These are phyloP conservation scores for Pseudozyma pruni DNA, from an alignment of 1,284 basidiomycete species.

Conservation along the genomic window DNA sequence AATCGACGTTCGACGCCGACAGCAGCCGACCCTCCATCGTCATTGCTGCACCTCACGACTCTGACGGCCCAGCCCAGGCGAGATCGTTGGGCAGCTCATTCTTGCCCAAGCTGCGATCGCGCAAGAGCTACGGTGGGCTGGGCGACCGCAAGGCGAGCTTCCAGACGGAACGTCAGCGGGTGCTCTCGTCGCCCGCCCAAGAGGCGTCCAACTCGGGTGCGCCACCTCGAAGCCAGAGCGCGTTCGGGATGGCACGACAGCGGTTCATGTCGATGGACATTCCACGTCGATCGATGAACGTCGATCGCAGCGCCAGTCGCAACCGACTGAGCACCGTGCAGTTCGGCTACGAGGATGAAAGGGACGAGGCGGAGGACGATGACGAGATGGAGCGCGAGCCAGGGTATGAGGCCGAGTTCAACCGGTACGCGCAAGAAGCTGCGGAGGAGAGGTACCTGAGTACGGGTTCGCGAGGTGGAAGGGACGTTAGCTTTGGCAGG, in stretches of 20 bases:
- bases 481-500: conserved; percentile 38
- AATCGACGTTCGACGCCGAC: conserved; percentile 27
- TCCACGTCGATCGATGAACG: conserved; percentile 36
- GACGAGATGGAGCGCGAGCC: conserved; percentile 48
- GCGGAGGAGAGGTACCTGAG: conserved; percentile 12
- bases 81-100: conserved; percentile 10
- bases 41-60: conserved; percentile 5
- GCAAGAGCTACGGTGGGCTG: conserved; percentile 39
- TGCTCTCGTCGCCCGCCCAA: conserved; percentile 32
- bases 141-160: conserved; percentile 32
- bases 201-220: background rate
- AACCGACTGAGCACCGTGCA: conserved; percentile 23
- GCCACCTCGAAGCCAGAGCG: conserved; percentile 52
- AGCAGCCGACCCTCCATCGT: conserved; percentile 18
- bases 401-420: conserved; percentile 44
- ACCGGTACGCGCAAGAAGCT: conserved; percentile 41
- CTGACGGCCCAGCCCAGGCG: background rate
- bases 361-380: conserved; percentile 21
- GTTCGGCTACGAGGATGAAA: conserved; percentile 24
- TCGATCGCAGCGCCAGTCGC: conserved; percentile 6
- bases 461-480: conserved; percentile 5
- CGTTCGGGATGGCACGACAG: conserved; percentile 46
- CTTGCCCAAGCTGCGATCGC: conserved; percentile 23
- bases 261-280: conserved; percentile 44
- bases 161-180: conserved; percentile 38